A percentile compares a stretch with the other conserved stretches of the same genome.
phyloP scores from a whole-genome alignment of 148 eudicot genomes.

The Chenopodium album region DNA sequence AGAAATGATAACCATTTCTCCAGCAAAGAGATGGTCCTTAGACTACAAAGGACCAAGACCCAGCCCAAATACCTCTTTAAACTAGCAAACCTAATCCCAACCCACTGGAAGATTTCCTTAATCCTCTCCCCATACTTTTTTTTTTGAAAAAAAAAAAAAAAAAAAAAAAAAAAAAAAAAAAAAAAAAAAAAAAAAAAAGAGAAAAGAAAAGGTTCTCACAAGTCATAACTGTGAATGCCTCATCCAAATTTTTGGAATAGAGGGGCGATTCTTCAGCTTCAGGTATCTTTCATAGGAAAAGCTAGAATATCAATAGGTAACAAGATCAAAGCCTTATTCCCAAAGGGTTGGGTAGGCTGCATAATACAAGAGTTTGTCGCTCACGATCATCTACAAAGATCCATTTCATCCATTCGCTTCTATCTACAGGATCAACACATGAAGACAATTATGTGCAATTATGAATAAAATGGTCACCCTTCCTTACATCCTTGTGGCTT shows the following conservation, averaged over 20 bases:
- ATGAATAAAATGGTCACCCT: neutral
- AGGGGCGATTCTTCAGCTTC: too few relatives aligned
- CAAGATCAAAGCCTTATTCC: too few relatives aligned
- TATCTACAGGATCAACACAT: neutral
- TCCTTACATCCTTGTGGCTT: neutral
- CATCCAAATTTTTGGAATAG: too few relatives aligned
- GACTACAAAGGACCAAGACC: neutral
- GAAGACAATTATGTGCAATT: neutral
- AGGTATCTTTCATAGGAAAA: neutral
- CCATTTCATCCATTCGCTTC: too few relatives aligned
- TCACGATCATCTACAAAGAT: too few relatives aligned
- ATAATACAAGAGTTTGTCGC: too few relatives aligned
- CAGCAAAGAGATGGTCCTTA: neutral
- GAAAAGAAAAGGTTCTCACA: neutral
- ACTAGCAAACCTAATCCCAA: neutral
- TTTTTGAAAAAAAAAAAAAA: too few relatives aligned
- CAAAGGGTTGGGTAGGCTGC: too few relatives aligned
- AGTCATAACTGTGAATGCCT: too few relatives aligned
- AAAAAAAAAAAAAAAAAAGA: too few relatives aligned
- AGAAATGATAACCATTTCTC: neutral
- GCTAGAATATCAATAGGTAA: neutral
- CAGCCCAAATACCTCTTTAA: neutral
- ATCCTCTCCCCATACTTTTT: neutral
- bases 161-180: too few relatives aligned
- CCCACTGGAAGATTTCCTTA: neutral